These are phyloP conservation scores for Candida sanyaensis DNA, from an alignment of 1,139 yeast genomes.

Conservation along the genomic window DNA sequence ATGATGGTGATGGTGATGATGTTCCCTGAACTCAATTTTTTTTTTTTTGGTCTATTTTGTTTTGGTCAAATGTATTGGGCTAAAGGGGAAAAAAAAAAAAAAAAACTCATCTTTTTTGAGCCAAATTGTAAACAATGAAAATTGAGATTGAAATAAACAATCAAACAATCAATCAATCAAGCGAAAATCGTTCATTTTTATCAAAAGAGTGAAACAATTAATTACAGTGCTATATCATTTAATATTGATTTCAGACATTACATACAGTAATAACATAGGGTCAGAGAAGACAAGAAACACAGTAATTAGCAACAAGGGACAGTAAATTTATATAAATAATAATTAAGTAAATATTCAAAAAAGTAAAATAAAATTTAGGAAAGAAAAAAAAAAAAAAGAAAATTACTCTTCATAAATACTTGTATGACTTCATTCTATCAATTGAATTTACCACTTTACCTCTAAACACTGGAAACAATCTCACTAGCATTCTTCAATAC, in stretches of 20 bases:
- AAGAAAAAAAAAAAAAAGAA: too few species aligned
- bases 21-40: too few species aligned
- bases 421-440: neutral
- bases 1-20: neutral
- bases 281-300: neutral
- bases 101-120: neutral
- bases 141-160: neutral
- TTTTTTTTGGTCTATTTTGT: neutral
- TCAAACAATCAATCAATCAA: neutral
- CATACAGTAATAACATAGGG: too few species aligned
- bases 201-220: too few species aligned
- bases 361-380: neutral
- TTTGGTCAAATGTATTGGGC: neutral
- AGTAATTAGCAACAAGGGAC: neutral
- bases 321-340: neutral
- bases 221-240: too few species aligned
- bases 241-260: too few species aligned
- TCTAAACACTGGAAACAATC: constrained; percentile 81
- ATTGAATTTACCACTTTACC: neutral
- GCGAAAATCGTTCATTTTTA: too few species aligned
- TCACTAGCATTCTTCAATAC: constrained; percentile 87
- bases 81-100: neutral
- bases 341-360: neutral
- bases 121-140: neutral
- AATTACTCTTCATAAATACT: neutral